These are phyloP conservation scores for Pezicula neosporulosa DNA, from an alignment of 2,329 filamentous ascomycete genomes.

Conservation along the genomic window DNA sequence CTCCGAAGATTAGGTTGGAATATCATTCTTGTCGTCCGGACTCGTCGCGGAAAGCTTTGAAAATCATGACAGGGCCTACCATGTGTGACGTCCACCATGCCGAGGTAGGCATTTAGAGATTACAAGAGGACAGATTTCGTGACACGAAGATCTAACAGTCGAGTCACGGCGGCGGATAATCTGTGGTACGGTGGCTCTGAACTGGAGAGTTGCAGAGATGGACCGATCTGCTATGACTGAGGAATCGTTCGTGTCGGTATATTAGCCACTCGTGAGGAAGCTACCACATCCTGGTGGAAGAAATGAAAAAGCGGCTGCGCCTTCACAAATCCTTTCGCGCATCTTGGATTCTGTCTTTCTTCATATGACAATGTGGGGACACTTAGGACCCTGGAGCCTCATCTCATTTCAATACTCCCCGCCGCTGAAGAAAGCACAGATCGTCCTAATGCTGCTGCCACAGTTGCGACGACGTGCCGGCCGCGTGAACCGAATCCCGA, in stretches of 20 bases:
- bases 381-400: neutral
- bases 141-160: slow-evolving; percentile 1
- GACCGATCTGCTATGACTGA: no score
- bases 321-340: no score
- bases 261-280: no score
- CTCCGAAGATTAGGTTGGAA: neutral
- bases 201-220: neutral
- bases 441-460: neutral
- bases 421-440: neutral
- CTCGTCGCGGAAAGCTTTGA: no score
- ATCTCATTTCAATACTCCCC: neutral
- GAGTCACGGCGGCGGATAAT: neutral
- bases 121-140: neutral
- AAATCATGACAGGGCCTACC: no score
- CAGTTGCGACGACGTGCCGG: neutral
- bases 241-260: no score
- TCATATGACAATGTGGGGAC: no score
- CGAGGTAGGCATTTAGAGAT: neutral
- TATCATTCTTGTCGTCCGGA: neutral
- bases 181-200: neutral
- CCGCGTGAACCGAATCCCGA: neutral
- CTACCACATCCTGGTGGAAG: no score
- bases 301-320: no score
- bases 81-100: no score
- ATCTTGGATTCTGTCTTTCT: no score